Conservation (phyloP, 2,329 filamentous ascomycete genomes). For the Verticillium dahliae region DNA sequence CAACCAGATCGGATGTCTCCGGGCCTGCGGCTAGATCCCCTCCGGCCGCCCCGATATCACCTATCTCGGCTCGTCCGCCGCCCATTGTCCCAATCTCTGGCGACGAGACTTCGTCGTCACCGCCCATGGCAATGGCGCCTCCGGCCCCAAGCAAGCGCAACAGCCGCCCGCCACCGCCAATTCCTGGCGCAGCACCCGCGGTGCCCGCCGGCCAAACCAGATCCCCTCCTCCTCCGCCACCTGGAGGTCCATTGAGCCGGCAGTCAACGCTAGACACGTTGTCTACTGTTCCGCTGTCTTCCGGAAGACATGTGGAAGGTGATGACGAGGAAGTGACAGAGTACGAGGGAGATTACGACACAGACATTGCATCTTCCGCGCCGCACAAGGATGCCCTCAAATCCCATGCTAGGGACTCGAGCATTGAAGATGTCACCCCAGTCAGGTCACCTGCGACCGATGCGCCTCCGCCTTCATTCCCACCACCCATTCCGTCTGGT, state of each 20-base stretch:
- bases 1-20: constrained; percentile 1
- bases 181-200: constrained; percentile 48
- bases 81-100: constrained; percentile 26
- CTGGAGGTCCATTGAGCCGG: constrained; percentile 43
- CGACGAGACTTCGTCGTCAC: constrained; percentile 38
- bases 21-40: constrained; percentile 19
- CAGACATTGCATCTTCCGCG: constrained; percentile 90
- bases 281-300: constrained; percentile 30
- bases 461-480: constrained; percentile 35
- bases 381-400: constrained; percentile 91
- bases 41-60: constrained; percentile 26
- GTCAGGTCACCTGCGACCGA: constrained; percentile 48
- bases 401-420: constrained; percentile 70
- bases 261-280: constrained; percentile 53
- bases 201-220: constrained; percentile 45
- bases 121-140: constrained; percentile 23
- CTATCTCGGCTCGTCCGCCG: constrained; percentile 21
- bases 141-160: constrained; percentile 39
- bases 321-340: constrained; percentile 80
- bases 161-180: constrained; percentile 53
- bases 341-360: constrained; percentile 97
- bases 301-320: constrained; percentile 38
- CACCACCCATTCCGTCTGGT: constrained; percentile 50
- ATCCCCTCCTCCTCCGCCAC: constrained; percentile 63
- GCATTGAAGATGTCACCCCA: constrained; percentile 62